Base-by-base conservation (phyloP, 106 monocot species). In the Platanthera guangdongensis region DNA sequence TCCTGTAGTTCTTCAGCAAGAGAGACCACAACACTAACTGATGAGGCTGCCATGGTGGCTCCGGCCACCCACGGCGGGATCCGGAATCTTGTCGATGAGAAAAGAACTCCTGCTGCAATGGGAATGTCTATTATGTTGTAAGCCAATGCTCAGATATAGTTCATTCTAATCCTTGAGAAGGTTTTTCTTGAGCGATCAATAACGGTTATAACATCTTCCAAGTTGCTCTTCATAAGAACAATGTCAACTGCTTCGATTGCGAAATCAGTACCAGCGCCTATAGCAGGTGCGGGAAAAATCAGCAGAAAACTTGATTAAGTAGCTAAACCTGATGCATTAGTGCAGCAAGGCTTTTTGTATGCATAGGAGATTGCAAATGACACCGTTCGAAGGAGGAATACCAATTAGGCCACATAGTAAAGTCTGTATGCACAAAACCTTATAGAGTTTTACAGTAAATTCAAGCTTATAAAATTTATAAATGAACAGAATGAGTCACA, bases 221-320 rank as follows among this genome's bases (percentile, higher is more conserved):
- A 76, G 83, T 95, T 90, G 78, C 95, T 95, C 79, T 78, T 92
- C 95, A 95, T 92, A n/a, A 92, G 92, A 77, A 95, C 95, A 73
- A 92, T 92, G 57, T 95, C 95, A 30, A 92, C 95, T 21, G 95
- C 88, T 88, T 95, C 95, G 50, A 95, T 92, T n/a, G 95, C 95
- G 32, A 95, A 83, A 65, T 95, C 90, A 1, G 95, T 95, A 5
- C 95, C 95, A 11, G 95, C 92, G 15, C 95, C 95, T 22, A 95
- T 95, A 32, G 92, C 95, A n/a, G n/a, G n/a, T n/a, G n/a, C n/a
- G n/a, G 39, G 2, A 60, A 60, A 60, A 16, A 60, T 60, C 15
- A 6, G n/a, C 13, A 16, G 60, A 60, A 16, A 60, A 16, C 7
- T 11, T 11, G 53, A 64, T 7, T 64, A 25, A 59, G 16, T 47